Evolutionary conservation across 148 eudicot genomes (phyloP).

Genomic region (Camellia granthamiana): DNA sequence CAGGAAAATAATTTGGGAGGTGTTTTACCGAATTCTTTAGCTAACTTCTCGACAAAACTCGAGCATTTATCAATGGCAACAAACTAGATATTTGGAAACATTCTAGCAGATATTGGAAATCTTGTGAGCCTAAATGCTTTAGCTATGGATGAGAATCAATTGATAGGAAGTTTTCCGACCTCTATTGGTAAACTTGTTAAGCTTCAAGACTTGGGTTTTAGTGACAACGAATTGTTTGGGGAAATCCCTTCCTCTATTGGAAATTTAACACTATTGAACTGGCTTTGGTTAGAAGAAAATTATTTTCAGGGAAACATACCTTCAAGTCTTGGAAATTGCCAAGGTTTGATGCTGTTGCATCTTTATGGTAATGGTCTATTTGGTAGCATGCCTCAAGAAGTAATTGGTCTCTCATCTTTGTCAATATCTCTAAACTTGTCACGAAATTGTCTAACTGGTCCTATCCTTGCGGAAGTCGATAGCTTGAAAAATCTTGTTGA

Average conservation of each 20-base stretch:
- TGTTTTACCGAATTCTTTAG: conserved; percentile 3
- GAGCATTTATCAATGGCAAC: neutral
- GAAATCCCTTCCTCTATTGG: conserved; percentile 24
- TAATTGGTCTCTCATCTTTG: conserved; percentile 23
- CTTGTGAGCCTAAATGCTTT: conserved; percentile 14
- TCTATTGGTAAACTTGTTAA: conserved; percentile 25
- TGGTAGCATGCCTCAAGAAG: conserved; percentile 26
- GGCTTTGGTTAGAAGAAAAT: conserved; percentile 7
- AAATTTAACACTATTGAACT: conserved; percentile 11
- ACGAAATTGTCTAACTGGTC: conserved; percentile 25
- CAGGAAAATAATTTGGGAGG: conserved; percentile 20
- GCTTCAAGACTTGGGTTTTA: conserved; percentile 10
- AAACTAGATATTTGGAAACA: conserved; percentile 11
- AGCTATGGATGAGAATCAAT: neutral
- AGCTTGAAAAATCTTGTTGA: conserved; percentile 17
- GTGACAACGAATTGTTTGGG: conserved; percentile 22
- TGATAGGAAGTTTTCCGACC: conserved; percentile 27
- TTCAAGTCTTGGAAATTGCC: conserved; percentile 29
- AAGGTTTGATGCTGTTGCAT: conserved; percentile 15
- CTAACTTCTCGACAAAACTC: conserved; percentile 20
- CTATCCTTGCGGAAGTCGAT: conserved; percentile 25
- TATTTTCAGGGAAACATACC: conserved; percentile 21
- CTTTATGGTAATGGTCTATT: conserved; percentile 26
- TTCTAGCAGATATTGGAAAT: conserved; percentile 25
- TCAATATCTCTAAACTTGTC: conserved; percentile 12